These are phyloP conservation scores for Boletus holoroseus DNA, from an alignment of 1,284 basidiomycete species.

Conservation along the genomic window DNA sequence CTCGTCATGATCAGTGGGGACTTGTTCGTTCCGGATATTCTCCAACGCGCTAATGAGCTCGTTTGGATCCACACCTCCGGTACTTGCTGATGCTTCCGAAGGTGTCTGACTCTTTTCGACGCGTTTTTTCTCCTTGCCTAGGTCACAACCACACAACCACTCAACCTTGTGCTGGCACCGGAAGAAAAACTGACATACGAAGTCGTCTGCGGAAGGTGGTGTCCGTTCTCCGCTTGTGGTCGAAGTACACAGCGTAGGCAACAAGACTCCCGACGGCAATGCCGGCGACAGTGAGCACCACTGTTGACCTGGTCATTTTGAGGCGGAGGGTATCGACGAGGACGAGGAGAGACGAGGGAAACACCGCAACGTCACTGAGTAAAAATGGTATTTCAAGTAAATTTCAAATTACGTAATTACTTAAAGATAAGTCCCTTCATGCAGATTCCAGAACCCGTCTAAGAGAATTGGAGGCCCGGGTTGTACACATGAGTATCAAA, in stretches of 20 bases:
- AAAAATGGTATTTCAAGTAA: conserved; percentile 12
- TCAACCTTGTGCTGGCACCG: conserved; percentile 3
- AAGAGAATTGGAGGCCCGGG: not conserved
- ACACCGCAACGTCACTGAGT: not conserved
- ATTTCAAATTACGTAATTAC: conserved; percentile 27
- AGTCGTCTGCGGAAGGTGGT: conserved; percentile 83
- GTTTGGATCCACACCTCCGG: conserved; percentile 40
- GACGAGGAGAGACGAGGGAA: conserved; percentile 3
- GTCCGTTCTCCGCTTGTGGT: conserved; percentile 91
- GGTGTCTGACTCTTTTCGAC: conserved; percentile 72
- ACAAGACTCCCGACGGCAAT: conserved; percentile 62
- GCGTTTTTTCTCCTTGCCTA: conserved; percentile 90
- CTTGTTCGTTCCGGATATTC: conserved; percentile 57
- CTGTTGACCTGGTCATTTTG: conserved; percentile 42
- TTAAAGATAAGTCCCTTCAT: conserved; percentile 1
- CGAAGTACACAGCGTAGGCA: conserved; percentile 89
- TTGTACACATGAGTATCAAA: not conserved
- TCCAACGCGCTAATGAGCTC: conserved; percentile 59
- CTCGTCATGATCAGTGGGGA: conserved; percentile 65
- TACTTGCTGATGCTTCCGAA: conserved; percentile 40
- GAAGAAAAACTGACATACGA: conserved; percentile 51
- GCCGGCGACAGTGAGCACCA: conserved; percentile 57
- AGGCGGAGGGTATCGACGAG: conserved; percentile 1
- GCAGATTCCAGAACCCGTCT: not conserved
- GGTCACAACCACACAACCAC: conserved; percentile 5